Conservation (phyloP, 495 filamentous ascomycete genomes). For the Penicillium arizonense region DNA sequence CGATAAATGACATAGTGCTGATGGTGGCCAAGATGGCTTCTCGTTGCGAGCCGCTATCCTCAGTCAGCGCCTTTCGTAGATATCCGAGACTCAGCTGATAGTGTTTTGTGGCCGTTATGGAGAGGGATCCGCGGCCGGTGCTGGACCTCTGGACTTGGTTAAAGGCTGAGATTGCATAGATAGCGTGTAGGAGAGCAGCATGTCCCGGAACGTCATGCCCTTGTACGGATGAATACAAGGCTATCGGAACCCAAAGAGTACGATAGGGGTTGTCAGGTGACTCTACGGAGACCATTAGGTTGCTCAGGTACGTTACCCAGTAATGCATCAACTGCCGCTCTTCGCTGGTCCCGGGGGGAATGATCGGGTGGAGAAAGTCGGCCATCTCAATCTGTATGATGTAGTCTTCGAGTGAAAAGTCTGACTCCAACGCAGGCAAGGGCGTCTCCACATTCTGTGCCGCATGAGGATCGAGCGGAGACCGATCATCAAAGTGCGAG, state of each 20-base stretch:
- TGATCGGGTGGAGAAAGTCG: too few species aligned
- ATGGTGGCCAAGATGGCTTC: background rate
- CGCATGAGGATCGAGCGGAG: too few species aligned
- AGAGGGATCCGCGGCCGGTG: background rate
- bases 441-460: too few species aligned
- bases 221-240: background rate
- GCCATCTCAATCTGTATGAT: too few species aligned
- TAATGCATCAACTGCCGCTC: background rate
- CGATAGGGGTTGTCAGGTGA: background rate
- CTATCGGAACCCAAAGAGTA: background rate
- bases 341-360: background rate
- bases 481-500: too few species aligned
- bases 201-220: background rate
- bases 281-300: background rate
- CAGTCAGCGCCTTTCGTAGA: background rate
- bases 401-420: too few species aligned
- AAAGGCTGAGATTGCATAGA: background rate
- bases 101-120: background rate
- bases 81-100: background rate
- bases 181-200: background rate
- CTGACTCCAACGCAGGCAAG: too few species aligned
- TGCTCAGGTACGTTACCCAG: background rate
- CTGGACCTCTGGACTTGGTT: background rate
- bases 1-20: background rate
- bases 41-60: background rate